Conservation (phyloP, 78 protist genomes). For the Capsaspora owczarzaki region DNA sequence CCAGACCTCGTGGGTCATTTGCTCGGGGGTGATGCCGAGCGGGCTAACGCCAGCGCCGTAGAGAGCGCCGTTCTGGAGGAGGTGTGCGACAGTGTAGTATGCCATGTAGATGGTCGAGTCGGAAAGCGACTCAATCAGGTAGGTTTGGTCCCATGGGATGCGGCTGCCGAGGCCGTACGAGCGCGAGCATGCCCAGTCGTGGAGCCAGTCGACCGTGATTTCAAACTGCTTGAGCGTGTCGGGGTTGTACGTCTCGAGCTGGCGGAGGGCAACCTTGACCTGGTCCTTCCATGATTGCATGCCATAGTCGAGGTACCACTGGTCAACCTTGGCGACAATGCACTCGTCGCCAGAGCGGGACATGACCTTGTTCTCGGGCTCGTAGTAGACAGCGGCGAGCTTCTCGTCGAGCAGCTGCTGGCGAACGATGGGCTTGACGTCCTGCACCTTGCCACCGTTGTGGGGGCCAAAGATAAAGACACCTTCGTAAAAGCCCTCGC, state of each 20-base stretch:
- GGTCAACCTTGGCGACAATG: conserved; percentile 93
- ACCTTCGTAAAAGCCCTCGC: conserved; percentile 71
- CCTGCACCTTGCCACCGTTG: conserved; percentile 64
- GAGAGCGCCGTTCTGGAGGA: conserved; percentile 71
- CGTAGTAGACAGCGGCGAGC: conserved; percentile 77
- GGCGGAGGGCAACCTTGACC: conserved; percentile 6
- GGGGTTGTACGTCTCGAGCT: conserved; percentile 38
- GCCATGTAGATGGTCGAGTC: conserved; percentile 99
- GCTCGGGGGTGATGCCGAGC: conserved; percentile 63
- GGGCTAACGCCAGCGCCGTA: conserved; percentile 63
- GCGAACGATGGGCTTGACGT: conserved; percentile 68
- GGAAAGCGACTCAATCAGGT: conserved; percentile 96
- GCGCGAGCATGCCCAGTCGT: conserved; percentile 98
- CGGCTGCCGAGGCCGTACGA: conserved; percentile 95
- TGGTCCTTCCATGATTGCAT: conserved; percentile 77
- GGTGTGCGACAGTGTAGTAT: conserved; percentile 95
- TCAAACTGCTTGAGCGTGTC: conserved; percentile 49
- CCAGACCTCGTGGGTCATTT: conserved; percentile 46
- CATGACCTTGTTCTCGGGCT: conserved; percentile 87
- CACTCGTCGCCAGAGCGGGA: conserved; percentile 97
- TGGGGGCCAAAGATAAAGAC: conserved; percentile 71
- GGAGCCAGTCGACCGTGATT: conserved; percentile 49
- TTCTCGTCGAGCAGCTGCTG: conserved; percentile 51
- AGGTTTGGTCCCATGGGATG: conserved; percentile 86
- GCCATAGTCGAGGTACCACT: conserved; percentile 98